Base-by-base conservation (phyloP, 768 basidiomycete species). In the Cystofilobasidium macerans region DNA sequence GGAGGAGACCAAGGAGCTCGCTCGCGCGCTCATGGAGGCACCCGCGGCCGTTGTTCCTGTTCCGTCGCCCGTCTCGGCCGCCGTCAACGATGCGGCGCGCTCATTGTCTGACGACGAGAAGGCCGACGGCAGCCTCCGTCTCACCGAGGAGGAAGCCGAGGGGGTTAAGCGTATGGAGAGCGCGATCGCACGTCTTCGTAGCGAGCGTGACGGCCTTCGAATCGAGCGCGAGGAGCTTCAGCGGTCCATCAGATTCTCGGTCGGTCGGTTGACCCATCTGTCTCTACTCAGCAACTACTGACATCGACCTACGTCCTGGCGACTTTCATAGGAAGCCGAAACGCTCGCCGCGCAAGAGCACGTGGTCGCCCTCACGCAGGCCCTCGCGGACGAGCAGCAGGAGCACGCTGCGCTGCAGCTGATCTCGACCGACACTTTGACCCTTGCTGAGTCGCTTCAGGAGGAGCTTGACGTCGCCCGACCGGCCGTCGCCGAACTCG, bases 251-350 rank as follows among this genome's bases (percentile, higher is more conserved):
- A 24, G 8, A 2, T 67, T 67, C 33, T 60, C 65, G 33, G 65
- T 56, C 18, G 28, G 65, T 61, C 40, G 40, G 35, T 13, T 30
- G 28, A 2, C 48, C 20, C 11, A 16, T 42, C 26, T 7, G 1
- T 28, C 58, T 60, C 22, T 26, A n/a, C 60, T 14, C 36, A n/a
- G 38, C 35, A 7, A 20, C 22, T 36, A 16, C 13, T 22, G 4
- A 11, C n/a, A n/a, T n/a, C n/a, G n/a, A n/a, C n/a, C n/a, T n/a
- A n/a, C n/a, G n/a, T n/a, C n/a, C n/a, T n/a, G n/a, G n/a, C n/a
- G n/a, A n/a, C n/a, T n/a, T n/a, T n/a, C 8, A 9, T 40, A 65
- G 64, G 24, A 57, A 7, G 32, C 57, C 57, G 64, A 65, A 32
- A 65, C 64, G 2, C 20, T 35, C 30, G 45, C 32, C 32, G 33